phyloP scores from a whole-genome alignment of 1,284 basidiomycete genomes.

The Cystobasidium pallidum region DNA sequence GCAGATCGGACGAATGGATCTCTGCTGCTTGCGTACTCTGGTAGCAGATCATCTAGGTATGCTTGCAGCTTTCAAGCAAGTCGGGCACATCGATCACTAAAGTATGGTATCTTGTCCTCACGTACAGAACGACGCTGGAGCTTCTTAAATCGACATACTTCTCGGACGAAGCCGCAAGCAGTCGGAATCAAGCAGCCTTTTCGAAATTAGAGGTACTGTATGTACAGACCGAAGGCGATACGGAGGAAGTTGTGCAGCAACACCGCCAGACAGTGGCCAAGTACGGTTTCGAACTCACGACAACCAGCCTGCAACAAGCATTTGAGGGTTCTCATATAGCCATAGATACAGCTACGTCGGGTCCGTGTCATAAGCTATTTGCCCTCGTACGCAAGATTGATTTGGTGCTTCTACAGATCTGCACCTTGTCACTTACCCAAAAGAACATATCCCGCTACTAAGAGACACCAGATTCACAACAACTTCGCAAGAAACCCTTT shows the following conservation, averaged over 20 bases:
- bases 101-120: neutral
- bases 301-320: neutral
- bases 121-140: conserved; percentile 25
- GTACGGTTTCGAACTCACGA: conserved; percentile 19
- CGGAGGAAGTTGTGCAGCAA: neutral
- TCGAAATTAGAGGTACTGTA: conserved; percentile 21
- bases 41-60: conserved; percentile 30
- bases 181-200: conserved; percentile 10
- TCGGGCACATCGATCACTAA: neutral
- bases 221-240: neutral
- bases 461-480: conserved; percentile 6
- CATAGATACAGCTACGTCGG: conserved; percentile 1
- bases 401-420: neutral
- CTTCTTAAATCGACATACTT: conserved; percentile 20
- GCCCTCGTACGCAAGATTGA: neutral
- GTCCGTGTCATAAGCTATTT: too few relatives aligned
- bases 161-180: neutral
- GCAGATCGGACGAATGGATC: conserved; percentile 13
- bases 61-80: neutral
- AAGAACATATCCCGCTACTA: neutral
- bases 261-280: neutral
- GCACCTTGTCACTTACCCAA: neutral
- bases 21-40: conserved; percentile 24
- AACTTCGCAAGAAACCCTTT: conserved; percentile 24
- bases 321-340: conserved; percentile 1